These are phyloP conservation scores for Diutina ranongensis DNA, from an alignment of 1,139 yeast species.

Conservation along the genomic window DNA sequence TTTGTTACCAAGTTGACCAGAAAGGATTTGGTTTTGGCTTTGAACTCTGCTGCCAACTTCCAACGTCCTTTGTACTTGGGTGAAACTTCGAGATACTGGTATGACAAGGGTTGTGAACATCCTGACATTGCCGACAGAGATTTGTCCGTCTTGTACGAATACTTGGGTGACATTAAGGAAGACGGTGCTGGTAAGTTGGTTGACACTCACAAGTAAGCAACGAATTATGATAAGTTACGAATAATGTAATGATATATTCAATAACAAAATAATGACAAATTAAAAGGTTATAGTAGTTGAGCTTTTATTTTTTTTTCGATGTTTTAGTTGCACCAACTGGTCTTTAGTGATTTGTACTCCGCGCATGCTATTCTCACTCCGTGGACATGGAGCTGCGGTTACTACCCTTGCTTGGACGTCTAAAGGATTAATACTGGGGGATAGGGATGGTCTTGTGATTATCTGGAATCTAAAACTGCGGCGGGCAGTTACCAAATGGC, in stretches of 20 bases:
- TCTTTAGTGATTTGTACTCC: no score
- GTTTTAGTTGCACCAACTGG: no score
- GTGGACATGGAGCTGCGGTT: not conserved
- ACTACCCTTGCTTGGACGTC: not conserved
- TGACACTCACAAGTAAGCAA: conserved; percentile 3
- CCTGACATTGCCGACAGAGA: conserved; percentile 31
- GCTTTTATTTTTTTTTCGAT: no score
- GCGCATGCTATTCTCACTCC: conserved; percentile 2
- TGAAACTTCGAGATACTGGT: conserved; percentile 31
- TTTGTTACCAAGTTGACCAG: conserved; percentile 44
- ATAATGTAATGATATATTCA: not conserved
- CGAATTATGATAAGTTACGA: not conserved
- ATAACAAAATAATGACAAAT: no score
- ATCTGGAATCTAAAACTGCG: conserved; percentile 2
- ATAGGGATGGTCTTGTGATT: not conserved
- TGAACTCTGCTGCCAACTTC: conserved; percentile 31
- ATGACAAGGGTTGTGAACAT: conserved; percentile 34
- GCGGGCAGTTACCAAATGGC: not conserved
- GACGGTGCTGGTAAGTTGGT: conserved; percentile 4
- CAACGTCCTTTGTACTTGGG: conserved; percentile 30
- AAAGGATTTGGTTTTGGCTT: conserved; percentile 46
- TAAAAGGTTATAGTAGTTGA: no score
- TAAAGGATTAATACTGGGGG: conserved; percentile 1
- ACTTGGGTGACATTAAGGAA: conserved; percentile 22
- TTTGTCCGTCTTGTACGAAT: conserved; percentile 35